Evolutionary conservation across 129 eudicot species (phyloP).

Genomic region (Flaveria bidentis): DNA sequence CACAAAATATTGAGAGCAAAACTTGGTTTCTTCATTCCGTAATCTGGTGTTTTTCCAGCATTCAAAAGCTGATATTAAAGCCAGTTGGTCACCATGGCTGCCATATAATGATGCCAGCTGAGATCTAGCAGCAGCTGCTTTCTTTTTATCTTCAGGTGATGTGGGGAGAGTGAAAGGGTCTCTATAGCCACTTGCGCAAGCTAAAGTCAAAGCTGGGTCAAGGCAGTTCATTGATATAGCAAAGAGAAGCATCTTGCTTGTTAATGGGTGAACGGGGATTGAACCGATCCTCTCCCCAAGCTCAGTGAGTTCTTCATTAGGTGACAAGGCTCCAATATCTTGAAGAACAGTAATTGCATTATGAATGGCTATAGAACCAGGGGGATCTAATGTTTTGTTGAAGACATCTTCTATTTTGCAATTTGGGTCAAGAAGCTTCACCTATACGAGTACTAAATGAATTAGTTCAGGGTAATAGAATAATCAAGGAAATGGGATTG

Average conservation of each 20-base stretch:
- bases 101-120: conserved; percentile 79
- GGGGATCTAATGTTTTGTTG: conserved; percentile 83
- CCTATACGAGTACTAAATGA: conserved; percentile 42
- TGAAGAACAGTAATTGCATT: conserved; percentile 78
- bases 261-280: conserved; percentile 90
- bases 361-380: conserved; percentile 70
- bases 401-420: conserved; percentile 77
- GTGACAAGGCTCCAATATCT: conserved; percentile 88
- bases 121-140: conserved; percentile 60
- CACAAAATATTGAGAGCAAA: conserved; percentile 71
- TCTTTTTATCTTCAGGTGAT: conserved; percentile 59
- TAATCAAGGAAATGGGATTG: neutral
- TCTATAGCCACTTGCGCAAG: conserved; percentile 77
- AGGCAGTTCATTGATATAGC: conserved; percentile 81
- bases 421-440: conserved; percentile 75
- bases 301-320: conserved; percentile 75
- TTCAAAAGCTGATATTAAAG: conserved; percentile 86
- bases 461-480: neutral
- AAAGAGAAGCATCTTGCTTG: conserved; percentile 93
- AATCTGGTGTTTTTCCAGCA: conserved; percentile 79
- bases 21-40: conserved; percentile 61
- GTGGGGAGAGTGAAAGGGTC: conserved; percentile 82
- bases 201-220: conserved; percentile 96
- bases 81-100: conserved; percentile 85
- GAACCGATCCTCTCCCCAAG: conserved; percentile 82